Evolutionary conservation across 805 yeast species (phyloP), one percentile per base, ranked within the genome.

Genomic region (Ogataea corticis): DNA sequence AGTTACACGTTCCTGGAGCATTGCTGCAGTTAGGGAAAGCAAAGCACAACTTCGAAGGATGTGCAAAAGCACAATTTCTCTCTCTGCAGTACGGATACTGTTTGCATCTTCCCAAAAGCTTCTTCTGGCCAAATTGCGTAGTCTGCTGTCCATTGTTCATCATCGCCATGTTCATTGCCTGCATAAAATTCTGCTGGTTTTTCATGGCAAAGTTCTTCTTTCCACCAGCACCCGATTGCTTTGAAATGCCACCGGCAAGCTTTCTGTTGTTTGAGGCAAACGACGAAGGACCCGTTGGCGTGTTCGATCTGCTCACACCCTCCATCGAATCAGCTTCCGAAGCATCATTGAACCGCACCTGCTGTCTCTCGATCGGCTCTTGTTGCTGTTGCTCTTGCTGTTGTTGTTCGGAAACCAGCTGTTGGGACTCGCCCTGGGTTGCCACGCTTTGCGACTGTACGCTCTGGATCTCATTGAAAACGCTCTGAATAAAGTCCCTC

Each of bases 1-100:
- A 87, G 52, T 80, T 82, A 68, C 97, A 89, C 0, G 94, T 86
- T 10, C 95, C 96, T 29, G 85, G 83, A 3, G 83, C 77, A 56
- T 85, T 83, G 19, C 87, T 76, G 68, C 96, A 89, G 56, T 83
- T 77, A 45, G 94, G 94, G 62, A 74, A 87, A 6, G 80, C 79
- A 66, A 76, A 79, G 65, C 97, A 89, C 6, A 72, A 72, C 56
- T 78, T 85, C 1, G 88, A 80, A 17, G 96, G 96, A 67, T 90
- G 97, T 3, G 89, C 80, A 60, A 77, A 82, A 33, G 74, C 76
- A 65, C 97, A 90, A 42, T 79, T 80, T 61, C 73, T 80, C 44
- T 70, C 58, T 12, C 76, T 73, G 67, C 94, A 86, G 61, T 82
- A 78, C 36, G 95, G 95, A 61, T 83, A 85, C 36, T 80, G 73